Base-by-base conservation (phyloP, 2,329 filamentous ascomycete genomes). In the Penicillium sp. region DNA sequence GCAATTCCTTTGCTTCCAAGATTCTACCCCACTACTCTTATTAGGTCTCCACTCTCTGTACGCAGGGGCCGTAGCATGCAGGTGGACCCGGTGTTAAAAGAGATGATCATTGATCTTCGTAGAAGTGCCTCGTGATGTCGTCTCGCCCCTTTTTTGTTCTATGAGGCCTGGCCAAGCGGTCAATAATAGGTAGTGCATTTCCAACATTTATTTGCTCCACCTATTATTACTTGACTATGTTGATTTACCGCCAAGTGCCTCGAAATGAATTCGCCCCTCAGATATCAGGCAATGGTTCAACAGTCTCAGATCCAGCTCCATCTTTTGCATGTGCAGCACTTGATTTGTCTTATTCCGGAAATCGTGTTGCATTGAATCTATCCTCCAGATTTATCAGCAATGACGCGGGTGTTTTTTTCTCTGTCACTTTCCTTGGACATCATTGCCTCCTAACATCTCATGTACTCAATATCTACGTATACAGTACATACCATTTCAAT, bases 51-150 rank as follows among this genome's bases (percentile, higher is more conserved):
- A 45, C 41, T 44, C 14, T 26, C 18, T 18, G 12, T 18, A 42
- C 46, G 46, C 51, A 49, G 23, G 51, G 51, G 29, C 40, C 52
- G 25, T 35, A 45, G 52, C 46, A 54, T 44, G 52, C 40, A 40
- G 46, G 52, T 40, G 37, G 18, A 40, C 18, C 37, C 37, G 20
- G 18, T 40, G 18, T 40, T 40, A 20, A 40, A 22, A 40, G 37
- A 18, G 37, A 22, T 22, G 18, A 40, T 20, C 37, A 14, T 35
- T 40, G 37, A 40, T 40, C 37, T 14, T 22, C 37, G 22, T 20
- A 15, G 12, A 1, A 33, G 8, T 5, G 9, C 18, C 18, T 40
- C 37, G 37, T 40, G 37, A 40, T 40, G 37, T 40, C 18, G 18
- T 18, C 7, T 40, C 33, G 3, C 35, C 35, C 35, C 35, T 40